Evolutionary conservation across 2,329 filamentous ascomycete genomes (phyloP).

Genomic region (Epichloe typhina): DNA sequence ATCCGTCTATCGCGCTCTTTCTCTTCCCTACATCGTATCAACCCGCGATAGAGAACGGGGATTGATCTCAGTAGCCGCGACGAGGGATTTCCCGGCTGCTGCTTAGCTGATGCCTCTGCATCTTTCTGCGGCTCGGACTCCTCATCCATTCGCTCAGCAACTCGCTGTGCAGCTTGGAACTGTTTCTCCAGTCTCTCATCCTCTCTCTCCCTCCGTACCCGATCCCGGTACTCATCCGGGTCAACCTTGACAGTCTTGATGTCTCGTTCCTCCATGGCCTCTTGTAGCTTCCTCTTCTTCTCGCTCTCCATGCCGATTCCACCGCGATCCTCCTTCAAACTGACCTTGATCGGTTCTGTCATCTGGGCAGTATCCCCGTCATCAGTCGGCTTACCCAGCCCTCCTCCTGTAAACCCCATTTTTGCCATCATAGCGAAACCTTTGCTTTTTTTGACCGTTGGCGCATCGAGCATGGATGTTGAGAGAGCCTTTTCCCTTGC

Average conservation of each 20-base stretch:
- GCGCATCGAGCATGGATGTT: conserved; percentile 53
- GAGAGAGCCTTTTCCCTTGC: conserved; percentile 65
- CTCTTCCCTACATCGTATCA: conserved; percentile 57
- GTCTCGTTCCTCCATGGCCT: conserved; percentile 43
- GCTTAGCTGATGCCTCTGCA: conserved; percentile 6
- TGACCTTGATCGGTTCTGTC: conserved; percentile 62
- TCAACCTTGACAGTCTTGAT: conserved; percentile 50
- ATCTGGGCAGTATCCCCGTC: conserved; percentile 21
- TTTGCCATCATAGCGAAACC: conserved; percentile 94
- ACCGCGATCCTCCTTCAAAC: conserved; percentile 63
- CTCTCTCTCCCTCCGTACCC: conserved; percentile 58
- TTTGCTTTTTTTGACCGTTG: conserved; percentile 52
- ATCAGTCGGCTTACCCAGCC: conserved; percentile 51
- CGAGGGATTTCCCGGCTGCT: conserved; percentile 19
- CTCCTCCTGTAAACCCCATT: conserved; percentile 76
- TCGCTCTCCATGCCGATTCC: conserved; percentile 79
- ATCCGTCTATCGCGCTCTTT: conserved; percentile 54
- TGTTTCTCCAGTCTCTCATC: conserved; percentile 53
- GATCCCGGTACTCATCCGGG: conserved; percentile 59
- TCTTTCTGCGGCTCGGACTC: conserved; percentile 24
- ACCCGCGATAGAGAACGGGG: conserved; percentile 66
- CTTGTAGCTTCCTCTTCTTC: conserved; percentile 62
- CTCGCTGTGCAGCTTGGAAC: conserved; percentile 66
- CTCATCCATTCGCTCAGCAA: conserved; percentile 63
- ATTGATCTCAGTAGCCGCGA: conserved; percentile 45